A percentile compares a stretch with the other conserved stretches of the same genome.
Evolutionary conservation across 805 yeast species (phyloP).

Genomic region (Tetrapisispora arboricola): DNA sequence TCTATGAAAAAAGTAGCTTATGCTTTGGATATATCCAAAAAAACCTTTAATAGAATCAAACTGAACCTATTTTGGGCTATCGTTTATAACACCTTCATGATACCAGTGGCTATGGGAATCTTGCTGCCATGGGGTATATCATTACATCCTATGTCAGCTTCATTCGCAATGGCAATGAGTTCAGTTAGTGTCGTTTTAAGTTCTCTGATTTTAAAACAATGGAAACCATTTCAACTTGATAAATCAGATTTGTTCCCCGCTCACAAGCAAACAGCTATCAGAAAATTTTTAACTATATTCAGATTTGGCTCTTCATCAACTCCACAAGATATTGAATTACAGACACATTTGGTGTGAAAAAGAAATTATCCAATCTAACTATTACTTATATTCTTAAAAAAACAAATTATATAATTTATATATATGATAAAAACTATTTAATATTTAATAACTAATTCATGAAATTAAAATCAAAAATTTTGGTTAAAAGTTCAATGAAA

Average conservation of each 20-base stretch:
- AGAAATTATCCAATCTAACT: no score
- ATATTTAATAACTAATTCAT: background rate
- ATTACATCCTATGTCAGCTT: conserved; percentile 82
- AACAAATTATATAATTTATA: no score
- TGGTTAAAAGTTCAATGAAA: no score
- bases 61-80: conserved; percentile 82
- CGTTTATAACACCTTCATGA: conserved; percentile 70
- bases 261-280: background rate
- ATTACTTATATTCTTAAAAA: no score
- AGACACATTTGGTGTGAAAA: background rate
- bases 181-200: conserved; percentile 81
- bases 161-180: conserved; percentile 87
- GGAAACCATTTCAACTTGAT: conserved; percentile 33
- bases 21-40: conserved; percentile 57
- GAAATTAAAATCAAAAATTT: background rate
- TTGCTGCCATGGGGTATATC: conserved; percentile 67
- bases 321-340: conserved; percentile 1
- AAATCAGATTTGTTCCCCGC: background rate
- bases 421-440: no score
- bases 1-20: conserved; percentile 41
- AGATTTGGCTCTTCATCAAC: background rate
- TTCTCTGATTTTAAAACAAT: conserved; percentile 60
- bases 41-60: conserved; percentile 65
- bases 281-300: background rate
- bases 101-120: conserved; percentile 93